Base-by-base conservation (phyloP, 2,329 filamentous ascomycete species). In the Periconia macrospinosa region DNA sequence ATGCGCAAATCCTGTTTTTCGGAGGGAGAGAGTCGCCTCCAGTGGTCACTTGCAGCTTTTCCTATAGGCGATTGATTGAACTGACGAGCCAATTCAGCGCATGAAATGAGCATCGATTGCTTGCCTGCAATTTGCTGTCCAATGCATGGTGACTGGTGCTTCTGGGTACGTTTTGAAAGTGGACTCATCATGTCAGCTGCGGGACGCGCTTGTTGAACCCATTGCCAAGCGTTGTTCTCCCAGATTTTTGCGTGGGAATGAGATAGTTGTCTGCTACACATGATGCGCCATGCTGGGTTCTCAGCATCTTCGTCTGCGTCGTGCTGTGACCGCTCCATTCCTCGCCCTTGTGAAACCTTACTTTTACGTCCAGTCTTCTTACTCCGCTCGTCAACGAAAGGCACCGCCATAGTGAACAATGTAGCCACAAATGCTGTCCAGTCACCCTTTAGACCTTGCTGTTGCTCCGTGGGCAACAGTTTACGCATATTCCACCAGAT, bases 11-110 rank as follows among this genome's bases (percentile, higher is more conserved):
- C 71, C 53, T 71, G 66, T 47, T 68, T 68, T 23, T 67, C 66
- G 3, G 68, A 67, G 6, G 64, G 62, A n/a, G 68, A 86, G 52
- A 83, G 80, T 42, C 86, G 82, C 47, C 80, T 79, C 52, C 84
- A 83, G 48, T 77, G 75, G 37, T 82, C 77, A 50, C 79, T 82
- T 48, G 69, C 61, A 18, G 65, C 61, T 54, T 70, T 70, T 15
- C 71, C 72, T 13, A 73, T 60, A 6, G 71, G 65, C 18, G 71
- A 67, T 23, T 72, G 66, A 19, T 58, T 53, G 41, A 72, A 75
- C 15, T 68, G 62, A n/a, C 72, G 66, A 23, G 72, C 72, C 46
- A 65, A 52, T 3, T 69, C 64, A n/a, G 67, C 59, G 56, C 69
- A 72, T 9, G 48, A 53, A 6, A 59, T 45, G 6, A 75, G 59